phyloP scores from a whole-genome alignment of 2,329 filamentous ascomycete genomes.

The Exophiala xenobiotica region DNA sequence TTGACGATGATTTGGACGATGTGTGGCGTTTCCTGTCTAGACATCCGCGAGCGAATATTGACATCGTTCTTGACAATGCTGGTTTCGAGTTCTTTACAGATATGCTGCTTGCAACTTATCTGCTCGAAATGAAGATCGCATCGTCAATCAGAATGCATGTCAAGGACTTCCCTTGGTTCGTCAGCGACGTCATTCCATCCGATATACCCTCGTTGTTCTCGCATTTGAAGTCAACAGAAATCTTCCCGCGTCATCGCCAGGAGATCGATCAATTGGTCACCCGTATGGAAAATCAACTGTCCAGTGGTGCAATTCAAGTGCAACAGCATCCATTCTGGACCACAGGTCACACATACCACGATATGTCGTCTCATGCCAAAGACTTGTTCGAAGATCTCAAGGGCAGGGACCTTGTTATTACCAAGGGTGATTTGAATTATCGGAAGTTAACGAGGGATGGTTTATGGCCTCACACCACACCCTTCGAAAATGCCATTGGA shows the following conservation, averaged over 20 bases:
- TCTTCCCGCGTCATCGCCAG: neutral
- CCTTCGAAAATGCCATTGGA: conserved; percentile 28
- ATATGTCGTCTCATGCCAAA: conserved; percentile 1
- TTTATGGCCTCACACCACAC: conserved; percentile 26
- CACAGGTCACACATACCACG: neutral
- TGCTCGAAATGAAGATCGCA: conserved; percentile 21
- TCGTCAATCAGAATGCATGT: conserved; percentile 25
- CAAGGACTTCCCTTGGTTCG: conserved; percentile 31
- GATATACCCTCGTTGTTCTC: conserved; percentile 25
- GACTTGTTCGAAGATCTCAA: conserved; percentile 26
- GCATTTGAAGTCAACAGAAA: conserved; percentile 19
- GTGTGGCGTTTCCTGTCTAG: conserved; percentile 11
- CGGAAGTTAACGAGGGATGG: conserved; percentile 30
- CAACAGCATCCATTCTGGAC: neutral
- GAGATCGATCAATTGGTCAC: neutral
- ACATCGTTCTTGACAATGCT: conserved; percentile 30
- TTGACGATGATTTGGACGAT: conserved; percentile 25
- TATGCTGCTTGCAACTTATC: conserved; percentile 26
- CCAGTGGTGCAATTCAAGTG: no score
- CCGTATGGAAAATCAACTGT: neutral
- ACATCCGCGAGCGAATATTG: no score
- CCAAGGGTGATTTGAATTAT: conserved; percentile 33
- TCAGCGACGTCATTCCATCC: conserved; percentile 24
- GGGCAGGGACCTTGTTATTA: conserved; percentile 28
- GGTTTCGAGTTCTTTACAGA: conserved; percentile 30